phyloP scores from a whole-genome alignment of 2,329 filamentous ascomycete genomes.

The Fusarium sp. region DNA sequence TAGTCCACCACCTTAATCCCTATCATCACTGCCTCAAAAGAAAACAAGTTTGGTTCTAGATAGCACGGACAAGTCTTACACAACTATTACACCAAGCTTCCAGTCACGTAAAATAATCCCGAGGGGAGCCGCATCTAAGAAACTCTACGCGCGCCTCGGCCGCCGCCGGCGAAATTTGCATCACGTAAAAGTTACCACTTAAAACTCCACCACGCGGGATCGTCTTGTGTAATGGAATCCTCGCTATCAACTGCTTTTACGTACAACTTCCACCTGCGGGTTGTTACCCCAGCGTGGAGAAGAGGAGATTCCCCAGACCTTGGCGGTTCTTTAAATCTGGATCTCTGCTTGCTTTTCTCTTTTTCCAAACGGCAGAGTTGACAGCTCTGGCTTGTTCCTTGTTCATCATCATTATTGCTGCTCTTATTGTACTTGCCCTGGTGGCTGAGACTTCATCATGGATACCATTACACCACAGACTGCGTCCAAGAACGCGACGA shows the following conservation, averaged over 20 bases:
- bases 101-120: not conserved
- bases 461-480: not conserved
- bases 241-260: slow-evolving; percentile 13
- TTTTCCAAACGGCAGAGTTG: not conserved
- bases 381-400: not conserved
- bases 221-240: slow-evolving; percentile 14
- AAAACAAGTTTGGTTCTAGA: not conserved
- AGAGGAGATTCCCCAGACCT: slow-evolving; percentile 17
- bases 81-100: slow-evolving; percentile 3
- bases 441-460: not conserved
- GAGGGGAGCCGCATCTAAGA: slow-evolving; percentile 13
- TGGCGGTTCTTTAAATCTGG: not conserved
- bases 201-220: not conserved
- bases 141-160: slow-evolving; percentile 8
- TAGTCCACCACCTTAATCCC: not conserved
- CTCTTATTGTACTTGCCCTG: not conserved
- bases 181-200: slow-evolving; percentile 19
- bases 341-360: not conserved
- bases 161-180: not conserved
- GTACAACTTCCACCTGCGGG: not conserved
- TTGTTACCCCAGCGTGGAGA: slow-evolving; percentile 1
- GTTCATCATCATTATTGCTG: not conserved
- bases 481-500: not conserved
- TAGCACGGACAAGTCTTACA: not conserved
- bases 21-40: fast-evolving